Evolutionary conservation across 1,284 basidiomycete species (phyloP), one percentile per base, ranked within the genome.

Genomic region (Volvariella volvacea): DNA sequence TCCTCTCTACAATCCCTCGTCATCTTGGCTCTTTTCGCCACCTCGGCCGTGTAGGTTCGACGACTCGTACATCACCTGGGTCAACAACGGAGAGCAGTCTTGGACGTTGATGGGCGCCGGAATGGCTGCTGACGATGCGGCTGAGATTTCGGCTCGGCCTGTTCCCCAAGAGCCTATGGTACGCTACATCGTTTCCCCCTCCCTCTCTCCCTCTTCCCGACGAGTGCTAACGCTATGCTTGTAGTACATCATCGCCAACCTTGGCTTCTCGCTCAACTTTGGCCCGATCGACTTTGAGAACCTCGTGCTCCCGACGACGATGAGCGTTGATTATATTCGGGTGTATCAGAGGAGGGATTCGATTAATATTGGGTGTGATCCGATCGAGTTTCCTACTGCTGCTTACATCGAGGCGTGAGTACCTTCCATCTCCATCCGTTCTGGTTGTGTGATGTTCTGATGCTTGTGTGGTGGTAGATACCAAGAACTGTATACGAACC

Each of bases 161-260:
- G 73, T 97, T 19, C 72, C 91, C 0, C 76, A 84, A 53, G 91
- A 93, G 61, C 90, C 90, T 1, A 86, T 92, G 87, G 83, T 83
- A 55, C 33, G 67, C n/a, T n/a, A n/a, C n/a, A n/a, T n/a, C n/a
- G n/a, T n/a, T n/a, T n/a, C 49, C 34, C 14, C n/a, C 34, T 20
- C 49, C 22, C 19, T 3, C 6, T 12, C 25, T 28, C 6, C 22
- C 19, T 3, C 22, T 43, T 39, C 6, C 33, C 20, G n/a, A 15
- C 12, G 20, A 19, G 14, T 34, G 21, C 4, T 20, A 19, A 31
- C 4, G 12, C 12, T 28, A 39, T 30, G 22, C 4, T 42, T 3
- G 19, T 15, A 78, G 76, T 83, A 90, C 61, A 75, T 93, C 60
- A 77, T 93, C 52, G 70, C 76, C 43, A 90, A 89, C 59, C 66